Evolutionary conservation across 2,329 filamentous ascomycete genomes (phyloP).

Genomic region (Colletotrichum horii): DNA sequence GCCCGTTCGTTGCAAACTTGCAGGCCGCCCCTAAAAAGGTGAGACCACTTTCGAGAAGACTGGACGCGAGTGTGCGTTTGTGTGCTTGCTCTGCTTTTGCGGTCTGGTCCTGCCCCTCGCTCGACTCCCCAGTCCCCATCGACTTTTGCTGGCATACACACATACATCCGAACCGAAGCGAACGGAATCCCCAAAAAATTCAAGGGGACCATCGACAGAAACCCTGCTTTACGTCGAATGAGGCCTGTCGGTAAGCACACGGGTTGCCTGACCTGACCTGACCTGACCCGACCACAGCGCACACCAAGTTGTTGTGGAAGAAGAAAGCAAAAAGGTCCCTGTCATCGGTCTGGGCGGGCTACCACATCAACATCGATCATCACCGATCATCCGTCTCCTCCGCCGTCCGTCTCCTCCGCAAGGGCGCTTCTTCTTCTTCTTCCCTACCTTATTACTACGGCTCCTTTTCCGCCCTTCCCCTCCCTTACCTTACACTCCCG

Average conservation of each 20-base stretch:
- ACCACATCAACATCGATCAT: conserved; percentile 13
- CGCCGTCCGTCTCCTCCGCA: background rate
- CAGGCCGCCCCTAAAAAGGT: conserved; percentile 17
- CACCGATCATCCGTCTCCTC: background rate
- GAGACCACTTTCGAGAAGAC: conserved; percentile 10
- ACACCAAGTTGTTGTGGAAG: background rate
- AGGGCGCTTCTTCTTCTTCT: background rate
- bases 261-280: background rate
- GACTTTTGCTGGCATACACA: background rate
- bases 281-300: background rate
- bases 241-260: background rate
- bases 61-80: background rate
- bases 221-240: background rate
- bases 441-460: background rate
- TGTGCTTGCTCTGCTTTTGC: background rate
- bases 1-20: conserved; percentile 15
- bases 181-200: background rate
- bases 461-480: background rate
- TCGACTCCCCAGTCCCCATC: background rate
- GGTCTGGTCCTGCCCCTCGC: background rate
- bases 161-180: background rate
- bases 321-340: conserved; percentile 9
- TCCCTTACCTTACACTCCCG: background rate
- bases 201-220: background rate
- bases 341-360: background rate